Percentiles rank a stretch among this genome's conserved stretches.
These are phyloP conservation scores for Lactarius pseudohatsudake DNA, from an alignment of 768 basidiomycete genomes.

Conservation along the genomic window DNA sequence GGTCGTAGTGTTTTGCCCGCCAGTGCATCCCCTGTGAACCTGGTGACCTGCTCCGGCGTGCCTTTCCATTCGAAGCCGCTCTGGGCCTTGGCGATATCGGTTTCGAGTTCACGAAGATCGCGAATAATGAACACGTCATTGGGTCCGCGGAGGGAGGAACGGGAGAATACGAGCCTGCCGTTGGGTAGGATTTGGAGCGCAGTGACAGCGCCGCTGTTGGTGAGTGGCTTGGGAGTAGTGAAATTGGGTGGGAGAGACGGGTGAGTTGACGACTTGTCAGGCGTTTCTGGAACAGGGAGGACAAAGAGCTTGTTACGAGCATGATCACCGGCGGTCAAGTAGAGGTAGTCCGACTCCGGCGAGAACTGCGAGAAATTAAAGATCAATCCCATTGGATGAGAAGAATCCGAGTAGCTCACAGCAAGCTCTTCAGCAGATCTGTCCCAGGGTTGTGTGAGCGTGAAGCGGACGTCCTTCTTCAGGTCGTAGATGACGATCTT, in stretches of 20 bases:
- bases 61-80: conserved; percentile 34
- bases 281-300: conserved; percentile 65
- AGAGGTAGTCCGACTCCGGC: conserved; percentile 63
- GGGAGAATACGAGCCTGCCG: conserved; percentile 67
- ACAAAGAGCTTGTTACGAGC: conserved; percentile 75
- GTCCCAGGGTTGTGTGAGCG: conserved; percentile 84
- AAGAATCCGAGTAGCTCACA: conserved; percentile 40
- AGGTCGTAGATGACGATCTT: conserved; percentile 83
- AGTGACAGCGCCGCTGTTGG: conserved; percentile 54
- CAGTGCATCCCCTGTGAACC: conserved; percentile 57
- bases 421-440: conserved; percentile 64
- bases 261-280: conserved; percentile 50
- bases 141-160: conserved; percentile 73
- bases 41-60: conserved; percentile 58
- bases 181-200: conserved; percentile 60
- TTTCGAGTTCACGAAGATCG: conserved; percentile 46
- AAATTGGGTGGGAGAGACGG: conserved; percentile 48
- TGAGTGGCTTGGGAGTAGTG: conserved; percentile 57
- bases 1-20: conserved; percentile 54
- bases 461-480: conserved; percentile 60
- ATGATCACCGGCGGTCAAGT: conserved; percentile 73
- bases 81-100: conserved; percentile 16
- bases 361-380: conserved; percentile 56
- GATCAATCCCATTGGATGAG: background rate
- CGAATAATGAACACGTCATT: conserved; percentile 74